Evolutionary conservation across 352 stramenopile genomes (phyloP).

Genomic region (Globisporangium sylvaticum): DNA sequence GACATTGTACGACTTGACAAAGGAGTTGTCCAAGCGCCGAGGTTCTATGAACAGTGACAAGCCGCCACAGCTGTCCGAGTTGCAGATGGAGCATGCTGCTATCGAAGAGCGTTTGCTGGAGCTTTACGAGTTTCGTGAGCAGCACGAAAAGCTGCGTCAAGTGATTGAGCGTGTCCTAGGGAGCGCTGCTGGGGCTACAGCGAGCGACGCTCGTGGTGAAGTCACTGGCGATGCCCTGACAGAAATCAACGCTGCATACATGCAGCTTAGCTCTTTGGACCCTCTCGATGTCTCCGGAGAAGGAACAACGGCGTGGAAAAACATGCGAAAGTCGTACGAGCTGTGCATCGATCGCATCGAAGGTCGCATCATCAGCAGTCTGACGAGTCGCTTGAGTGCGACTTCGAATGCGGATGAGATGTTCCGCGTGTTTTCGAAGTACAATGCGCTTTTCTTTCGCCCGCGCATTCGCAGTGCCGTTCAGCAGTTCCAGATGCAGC

Average conservation of each 20-base stretch:
- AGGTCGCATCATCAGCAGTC: slow-evolving; percentile 87
- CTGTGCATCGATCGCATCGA: slow-evolving; percentile 91
- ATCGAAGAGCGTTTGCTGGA: slow-evolving; percentile 88
- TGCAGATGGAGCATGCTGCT: slow-evolving; percentile 81
- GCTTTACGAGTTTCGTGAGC: slow-evolving; percentile 87
- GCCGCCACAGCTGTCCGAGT: slow-evolving; percentile 67
- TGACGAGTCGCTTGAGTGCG: slow-evolving; percentile 84
- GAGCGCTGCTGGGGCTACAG: slow-evolving; percentile 27
- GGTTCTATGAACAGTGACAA: slow-evolving; percentile 82
- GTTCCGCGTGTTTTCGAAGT: slow-evolving; percentile 97
- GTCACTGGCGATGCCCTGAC: slow-evolving; percentile 75
- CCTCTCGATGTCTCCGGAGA: slow-evolving; percentile 85
- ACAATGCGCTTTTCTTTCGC: slow-evolving; percentile 97
- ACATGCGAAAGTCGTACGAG: slow-evolving; percentile 88
- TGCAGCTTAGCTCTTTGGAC: slow-evolving; percentile 72
- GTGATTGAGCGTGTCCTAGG: slow-evolving; percentile 87
- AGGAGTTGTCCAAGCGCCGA: slow-evolving; percentile 83
- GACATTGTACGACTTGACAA: slow-evolving; percentile 82
- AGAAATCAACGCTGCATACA: slow-evolving; percentile 89
- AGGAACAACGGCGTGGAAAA: slow-evolving; percentile 80
- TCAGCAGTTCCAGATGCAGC: slow-evolving; percentile 98
- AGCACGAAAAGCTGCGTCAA: slow-evolving; percentile 88
- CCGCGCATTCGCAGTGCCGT: slow-evolving; percentile 94
- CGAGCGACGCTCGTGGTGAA: slow-evolving; percentile 44
- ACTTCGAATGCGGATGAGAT: slow-evolving; percentile 94